These are phyloP conservation scores for Pseudogymnoascus sp. DNA, from an alignment of 2,329 filamentous ascomycete genomes.

Conservation along the genomic window DNA sequence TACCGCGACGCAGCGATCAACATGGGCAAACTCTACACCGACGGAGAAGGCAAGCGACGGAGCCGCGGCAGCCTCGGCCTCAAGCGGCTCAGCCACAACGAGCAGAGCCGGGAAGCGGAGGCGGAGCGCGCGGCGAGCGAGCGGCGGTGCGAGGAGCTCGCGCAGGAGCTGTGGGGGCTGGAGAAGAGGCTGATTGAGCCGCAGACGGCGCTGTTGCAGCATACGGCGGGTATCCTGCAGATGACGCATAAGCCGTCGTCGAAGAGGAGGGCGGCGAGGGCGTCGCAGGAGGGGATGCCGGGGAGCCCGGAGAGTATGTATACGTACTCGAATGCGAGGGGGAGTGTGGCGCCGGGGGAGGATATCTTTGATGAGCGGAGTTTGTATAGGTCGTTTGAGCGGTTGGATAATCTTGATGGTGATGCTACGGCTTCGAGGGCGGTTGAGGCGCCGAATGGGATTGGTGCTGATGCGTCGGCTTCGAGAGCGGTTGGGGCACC, in stretches of 20 bases:
- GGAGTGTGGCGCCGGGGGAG: conserved; percentile 50
- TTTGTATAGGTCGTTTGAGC: conserved; percentile 61
- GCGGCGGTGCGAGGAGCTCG: conserved; percentile 76
- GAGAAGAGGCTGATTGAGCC: conserved; percentile 69
- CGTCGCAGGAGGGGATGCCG: conserved; percentile 45
- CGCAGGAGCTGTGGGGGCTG: conserved; percentile 68
- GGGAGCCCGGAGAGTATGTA: conserved; percentile 72
- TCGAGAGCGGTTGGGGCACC: neutral
- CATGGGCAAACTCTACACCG: conserved; percentile 68
- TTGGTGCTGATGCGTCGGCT: too few species aligned
- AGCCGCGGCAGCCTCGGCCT: conserved; percentile 41
- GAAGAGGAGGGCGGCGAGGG: conserved; percentile 33
- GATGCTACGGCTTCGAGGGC: conserved; percentile 5
- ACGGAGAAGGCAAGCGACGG: conserved; percentile 42
- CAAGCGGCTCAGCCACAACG: conserved; percentile 31
- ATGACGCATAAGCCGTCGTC: conserved; percentile 72
- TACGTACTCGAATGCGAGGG: conserved; percentile 54
- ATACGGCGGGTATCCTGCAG: conserved; percentile 87
- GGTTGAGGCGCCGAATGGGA: too few species aligned
- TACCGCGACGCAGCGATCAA: conserved; percentile 88
- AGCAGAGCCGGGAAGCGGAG: conserved; percentile 48
- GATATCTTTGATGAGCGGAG: conserved; percentile 70
- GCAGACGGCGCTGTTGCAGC: conserved; percentile 69
- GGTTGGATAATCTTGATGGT: conserved; percentile 42
- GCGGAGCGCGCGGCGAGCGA: conserved; percentile 66